A percentile compares a stretch with the other conserved stretches of the same genome.
Evolutionary conservation across 2,329 filamentous ascomycete genomes (phyloP).

Genomic region (Ascochyta clinopodiicola): DNA sequence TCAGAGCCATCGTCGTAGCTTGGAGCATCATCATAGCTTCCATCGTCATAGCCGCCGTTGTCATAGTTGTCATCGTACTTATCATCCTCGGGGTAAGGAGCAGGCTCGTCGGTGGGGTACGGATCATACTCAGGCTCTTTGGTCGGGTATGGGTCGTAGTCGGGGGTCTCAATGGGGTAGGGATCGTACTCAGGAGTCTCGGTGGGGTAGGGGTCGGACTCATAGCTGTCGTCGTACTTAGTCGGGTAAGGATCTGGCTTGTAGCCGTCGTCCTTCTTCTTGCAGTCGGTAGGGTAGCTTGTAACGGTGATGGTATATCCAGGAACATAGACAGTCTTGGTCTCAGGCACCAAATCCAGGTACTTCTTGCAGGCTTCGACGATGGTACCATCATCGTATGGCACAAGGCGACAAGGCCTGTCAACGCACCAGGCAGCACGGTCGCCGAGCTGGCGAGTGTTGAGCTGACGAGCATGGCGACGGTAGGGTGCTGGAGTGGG

Average conservation of each 20-base stretch:
- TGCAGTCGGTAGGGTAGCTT: conserved; percentile 14
- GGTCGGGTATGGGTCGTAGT: no score
- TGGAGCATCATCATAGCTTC: no score
- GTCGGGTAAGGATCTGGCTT: conserved; percentile 2
- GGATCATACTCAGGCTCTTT: neutral
- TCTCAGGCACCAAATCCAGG: neutral
- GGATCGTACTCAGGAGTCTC: neutral
- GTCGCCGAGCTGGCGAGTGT: neutral
- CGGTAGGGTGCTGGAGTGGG: conserved; percentile 7
- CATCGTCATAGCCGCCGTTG: no score
- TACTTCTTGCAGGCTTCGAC: conserved; percentile 21
- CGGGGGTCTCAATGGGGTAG: neutral
- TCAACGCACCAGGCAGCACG: conserved; percentile 19
- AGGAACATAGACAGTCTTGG: conserved; percentile 2
- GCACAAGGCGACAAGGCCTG: conserved; percentile 23
- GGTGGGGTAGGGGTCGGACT: conserved; percentile 1
- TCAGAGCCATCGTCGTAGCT: neutral
- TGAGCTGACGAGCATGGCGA: neutral
- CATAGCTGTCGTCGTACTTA: neutral
- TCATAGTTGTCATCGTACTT: no score
- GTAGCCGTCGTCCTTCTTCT: conserved; percentile 5
- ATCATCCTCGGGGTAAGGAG: neutral
- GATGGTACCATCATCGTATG: conserved; percentile 16
- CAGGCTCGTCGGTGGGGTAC: neutral
- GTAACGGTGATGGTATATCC: conserved; percentile 8